phyloP scores from a whole-genome alignment of 306 rosid species.

The Mimosa pudica region DNA sequence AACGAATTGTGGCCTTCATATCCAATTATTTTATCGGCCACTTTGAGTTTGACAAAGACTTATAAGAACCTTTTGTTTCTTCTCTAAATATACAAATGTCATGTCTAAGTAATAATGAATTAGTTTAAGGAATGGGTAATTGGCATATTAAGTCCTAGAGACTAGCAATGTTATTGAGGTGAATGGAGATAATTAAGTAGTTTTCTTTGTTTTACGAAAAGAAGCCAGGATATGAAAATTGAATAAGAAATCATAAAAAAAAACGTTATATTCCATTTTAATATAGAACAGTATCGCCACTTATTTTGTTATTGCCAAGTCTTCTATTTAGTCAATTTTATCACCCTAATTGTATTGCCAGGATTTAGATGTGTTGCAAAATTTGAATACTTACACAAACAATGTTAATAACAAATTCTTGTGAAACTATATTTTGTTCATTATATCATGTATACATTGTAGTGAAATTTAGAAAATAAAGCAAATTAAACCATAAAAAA shows the following conservation, averaged over 20 bases:
- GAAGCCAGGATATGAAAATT: too few species aligned
- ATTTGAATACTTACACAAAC: not conserved
- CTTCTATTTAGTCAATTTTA: not conserved
- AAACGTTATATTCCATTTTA: not conserved
- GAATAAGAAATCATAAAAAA: not conserved
- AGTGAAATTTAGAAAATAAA: too few species aligned
- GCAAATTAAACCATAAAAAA: too few species aligned
- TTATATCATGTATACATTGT: too few species aligned
- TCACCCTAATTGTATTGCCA: too few species aligned
- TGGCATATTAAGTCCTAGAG: not conserved
- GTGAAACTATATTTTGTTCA: too few species aligned
- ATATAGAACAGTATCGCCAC: not conserved
- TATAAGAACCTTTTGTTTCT: not conserved
- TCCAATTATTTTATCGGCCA: not conserved
- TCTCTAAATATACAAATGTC: not conserved
- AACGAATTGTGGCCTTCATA: not conserved
- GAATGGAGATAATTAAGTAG: not conserved
- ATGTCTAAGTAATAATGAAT: not conserved
- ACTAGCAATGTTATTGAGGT: not conserved
- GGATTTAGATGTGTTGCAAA: too few species aligned
- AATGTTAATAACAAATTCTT: too few species aligned
- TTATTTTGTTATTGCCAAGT: not conserved
- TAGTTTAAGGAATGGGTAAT: not conserved
- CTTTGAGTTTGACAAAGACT: not conserved
- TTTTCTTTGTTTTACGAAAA: not conserved